Evolutionary conservation across 2,329 filamentous ascomycete species (phyloP), one percentile per base, ranked within the genome.

Genomic region (Domatiomyces catenatus): DNA sequence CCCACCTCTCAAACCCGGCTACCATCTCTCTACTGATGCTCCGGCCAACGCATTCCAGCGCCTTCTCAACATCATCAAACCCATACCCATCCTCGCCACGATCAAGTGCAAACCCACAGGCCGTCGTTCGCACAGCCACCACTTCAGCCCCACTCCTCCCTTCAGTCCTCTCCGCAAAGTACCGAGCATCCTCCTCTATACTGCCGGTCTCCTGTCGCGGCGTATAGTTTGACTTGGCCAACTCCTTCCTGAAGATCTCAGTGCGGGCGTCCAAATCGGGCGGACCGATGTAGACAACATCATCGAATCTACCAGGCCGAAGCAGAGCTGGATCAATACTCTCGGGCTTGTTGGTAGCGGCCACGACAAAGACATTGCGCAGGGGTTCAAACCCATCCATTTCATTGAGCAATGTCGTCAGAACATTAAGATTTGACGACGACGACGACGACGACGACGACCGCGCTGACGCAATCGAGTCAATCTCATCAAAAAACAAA

Each of bases 401-500:
- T 64, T 95, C 90, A 53, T 88, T 94, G 4, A 96, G 75, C 24
- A 96, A 71, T 1, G 89, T 93, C 0, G 88, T 89, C 12, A 95
- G 76, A 44, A 94, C 85, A 62, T 95, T 92, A 46, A 94, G 75
- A 1, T 82, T 78, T 32, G 48, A 50, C 5, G 67, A 64, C 3
- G 72, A 71, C 3, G 28, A 42, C 2, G 26, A 10, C 17, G 39
- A 47, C 32, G 49, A 50, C 5, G 67, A 64, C 2, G 72, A 71
- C 49, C 72, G 69, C 18, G 73, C 70, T 32, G 75, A 74, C 39
- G 74, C 84, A 55, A 96, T 90, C 3, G 86, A 81, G 67, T 96
- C 89, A 59, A 96, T 92, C 66, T 96, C 89, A 64, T 96, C 89
- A 58, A 95, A 94, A 73, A 95, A 96, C 60, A 96, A 88, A 67